Evolutionary conservation across 306 rosid species (phyloP).

Genomic region (Crotalaria pallida): DNA sequence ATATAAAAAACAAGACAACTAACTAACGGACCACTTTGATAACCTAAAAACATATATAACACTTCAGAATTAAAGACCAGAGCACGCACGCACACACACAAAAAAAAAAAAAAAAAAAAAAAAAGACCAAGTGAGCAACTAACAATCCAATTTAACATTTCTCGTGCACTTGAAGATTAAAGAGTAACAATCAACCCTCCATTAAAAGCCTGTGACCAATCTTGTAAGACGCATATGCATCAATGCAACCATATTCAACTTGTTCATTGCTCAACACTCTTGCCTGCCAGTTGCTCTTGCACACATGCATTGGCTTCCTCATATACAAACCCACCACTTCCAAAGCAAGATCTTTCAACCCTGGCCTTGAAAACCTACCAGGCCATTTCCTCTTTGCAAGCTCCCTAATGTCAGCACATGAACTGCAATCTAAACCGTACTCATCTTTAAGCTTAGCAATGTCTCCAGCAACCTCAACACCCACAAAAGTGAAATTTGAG

Average conservation of each 20-base stretch:
- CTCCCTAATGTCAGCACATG: neutral
- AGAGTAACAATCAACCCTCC: too few species aligned
- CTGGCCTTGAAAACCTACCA: neutral
- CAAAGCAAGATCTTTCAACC: conserved; percentile 10
- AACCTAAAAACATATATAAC: too few species aligned
- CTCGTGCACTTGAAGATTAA: too few species aligned
- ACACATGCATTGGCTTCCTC: conserved; percentile 14
- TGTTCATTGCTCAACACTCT: neutral
- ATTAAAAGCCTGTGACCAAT: neutral
- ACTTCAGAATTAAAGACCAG: too few species aligned
- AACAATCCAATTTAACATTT: too few species aligned
- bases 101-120: too few species aligned
- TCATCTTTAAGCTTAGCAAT: neutral
- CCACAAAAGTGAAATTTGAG: conserved; percentile 1
- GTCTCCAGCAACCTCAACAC: neutral
- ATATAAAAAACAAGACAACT: too few species aligned
- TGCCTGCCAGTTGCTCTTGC: neutral
- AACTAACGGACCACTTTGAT: too few species aligned
- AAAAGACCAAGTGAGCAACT: too few species aligned
- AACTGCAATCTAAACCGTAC: neutral
- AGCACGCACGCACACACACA: too few species aligned
- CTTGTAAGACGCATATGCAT: neutral
- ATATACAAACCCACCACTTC: neutral
- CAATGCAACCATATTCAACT: conserved; percentile 15
- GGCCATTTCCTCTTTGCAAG: neutral